Evolutionary conservation across 129 eudicot genomes (phyloP), one percentile per base, ranked within the genome.

Genomic region (Sambucus nigra): DNA sequence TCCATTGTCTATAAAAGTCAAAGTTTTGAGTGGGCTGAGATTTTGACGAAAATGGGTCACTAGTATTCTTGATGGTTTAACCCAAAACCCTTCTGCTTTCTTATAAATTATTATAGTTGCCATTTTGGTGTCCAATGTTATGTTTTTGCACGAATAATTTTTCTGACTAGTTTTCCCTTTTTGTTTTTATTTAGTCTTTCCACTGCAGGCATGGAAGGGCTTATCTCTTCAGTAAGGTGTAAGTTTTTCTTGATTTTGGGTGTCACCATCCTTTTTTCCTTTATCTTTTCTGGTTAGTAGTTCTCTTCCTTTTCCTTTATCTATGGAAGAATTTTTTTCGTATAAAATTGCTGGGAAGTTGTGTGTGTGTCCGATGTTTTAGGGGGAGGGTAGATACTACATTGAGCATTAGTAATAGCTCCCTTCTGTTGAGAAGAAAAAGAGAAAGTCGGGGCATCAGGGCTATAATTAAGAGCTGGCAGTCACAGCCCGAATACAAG

Each of bases 221-320:
- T 66, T 89, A 89, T 69, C 95, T 89, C 83, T 89, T 89, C 86
- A 81, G 73, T 68, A 89, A 85, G 69, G 97, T 89, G 97, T 89
- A 89, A 81, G 98, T 89, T 72, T 60, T 65, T 69, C 77, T 69
- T 55, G 52, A 58, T 55, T 55, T 24, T 64, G 59, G 54, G 24
- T 55, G 17, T 35, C 38, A 13, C n/a, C 53, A n/a, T 57, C 51
- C 29, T 49, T 47, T 48, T n/a, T 52, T 61, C 0, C 1, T 21
- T 35, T 48, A 35, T 18, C 8, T 50, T 38, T n/a, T n/a, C n/a
- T n/a, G n/a, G 28, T 64, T 1, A 52, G 24, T 21, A 42, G 25
- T 53, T n/a, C n/a, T 25, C 4, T 19, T 25, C 52, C 28, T 41
- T 8, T 35, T 40, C 21, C 33, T 51, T 25, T 55, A 3, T 35